Evolutionary conservation across 768 basidiomycete genomes (phyloP), one percentile per base, ranked within the genome.

Genomic region (Naganishia onofrii): DNA sequence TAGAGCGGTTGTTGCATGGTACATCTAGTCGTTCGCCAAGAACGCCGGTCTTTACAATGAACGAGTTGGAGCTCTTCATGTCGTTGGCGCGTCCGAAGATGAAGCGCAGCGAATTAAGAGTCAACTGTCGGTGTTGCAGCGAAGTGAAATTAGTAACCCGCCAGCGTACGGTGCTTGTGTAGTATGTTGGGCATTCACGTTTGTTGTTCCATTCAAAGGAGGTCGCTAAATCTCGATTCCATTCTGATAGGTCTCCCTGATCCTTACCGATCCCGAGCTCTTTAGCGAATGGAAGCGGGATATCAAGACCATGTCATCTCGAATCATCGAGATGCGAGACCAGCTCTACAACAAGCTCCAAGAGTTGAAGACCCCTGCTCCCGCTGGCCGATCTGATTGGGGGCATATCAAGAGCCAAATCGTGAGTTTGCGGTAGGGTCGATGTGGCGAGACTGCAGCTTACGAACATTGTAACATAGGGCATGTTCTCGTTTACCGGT

Each of bases 21-120:
- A 31, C n/a, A n/a, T 26, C 8, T 32, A 77, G 67, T 71, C 69
- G 12, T 77, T 78, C 55, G 76, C 77, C 28, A 94, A 95, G 85
- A 95, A 95, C 78, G 93, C 93, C 31, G 95, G 94, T 23, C 79
- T 98, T 79, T 98, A 98, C 79, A 90, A 92, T 28, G 93, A 98
- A 82, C 91, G 94, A 13, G 87, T 95, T 53, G 94, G 94, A 23
- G 93, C 93, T n/a, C 83, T 98, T 71, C 93, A 96, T 81, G 79
- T 98, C 66, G 85, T 96, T 38, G 83, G 87, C 4, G 78, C 84
- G 26, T 81, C 83, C 70, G 80, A 84, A 75, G 89, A 90, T 38
- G 84, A 88, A 34, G 88, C 87, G 28, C 83, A 68, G 60, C 52
- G 72, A 19, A 48, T 74, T 56, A 88, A 87, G 83, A 92, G 90